Evolutionary conservation across 352 stramenopile species (phyloP).

Genomic region (Pythium phragmiticola): DNA sequence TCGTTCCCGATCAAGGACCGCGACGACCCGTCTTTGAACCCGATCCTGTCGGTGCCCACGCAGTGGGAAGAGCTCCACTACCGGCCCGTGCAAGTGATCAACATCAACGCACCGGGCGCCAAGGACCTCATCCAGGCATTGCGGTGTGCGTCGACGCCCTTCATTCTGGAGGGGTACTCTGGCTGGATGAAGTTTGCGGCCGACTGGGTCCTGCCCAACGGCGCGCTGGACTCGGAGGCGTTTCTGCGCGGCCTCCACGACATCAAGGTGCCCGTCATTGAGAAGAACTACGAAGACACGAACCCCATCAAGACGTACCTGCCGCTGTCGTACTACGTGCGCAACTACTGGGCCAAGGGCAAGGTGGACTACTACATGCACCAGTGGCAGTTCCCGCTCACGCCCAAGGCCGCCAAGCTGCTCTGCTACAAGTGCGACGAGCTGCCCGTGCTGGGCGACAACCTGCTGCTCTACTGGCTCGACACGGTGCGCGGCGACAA

Average conservation of each 20-base stretch:
- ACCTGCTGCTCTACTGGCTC: constrained; percentile 92
- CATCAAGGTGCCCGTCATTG: constrained; percentile 75
- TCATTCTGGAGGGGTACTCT: constrained; percentile 63
- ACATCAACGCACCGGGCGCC: constrained; percentile 50
- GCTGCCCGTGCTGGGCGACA: constrained; percentile 88
- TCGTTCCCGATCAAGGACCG: constrained; percentile 15
- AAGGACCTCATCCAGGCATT: constrained; percentile 63
- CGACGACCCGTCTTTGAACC: constrained; percentile 31
- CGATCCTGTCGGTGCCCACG: constrained; percentile 62
- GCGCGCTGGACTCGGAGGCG: constrained; percentile 48
- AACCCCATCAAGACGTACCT: constrained; percentile 79
- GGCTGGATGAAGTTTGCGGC: constrained; percentile 68
- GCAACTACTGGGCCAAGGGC: constrained; percentile 80
- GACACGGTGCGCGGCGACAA: constrained; percentile 86
- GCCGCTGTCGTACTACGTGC: constrained; percentile 69
- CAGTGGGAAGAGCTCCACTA: constrained; percentile 74
- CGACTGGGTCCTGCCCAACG: constrained; percentile 60
- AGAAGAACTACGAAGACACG: constrained; percentile 75
- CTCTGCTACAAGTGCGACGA: constrained; percentile 86
- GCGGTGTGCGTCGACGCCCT: constrained; percentile 65
- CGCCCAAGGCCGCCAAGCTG: constrained; percentile 66
- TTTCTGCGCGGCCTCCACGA: constrained; percentile 74
- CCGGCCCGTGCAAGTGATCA: constrained; percentile 60
- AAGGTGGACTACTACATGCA: constrained; percentile 91
- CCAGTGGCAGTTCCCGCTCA: constrained; percentile 94